These are phyloP conservation scores for Xylaria sp. DNA, from an alignment of 2,329 filamentous ascomycete genomes.

Conservation along the genomic window DNA sequence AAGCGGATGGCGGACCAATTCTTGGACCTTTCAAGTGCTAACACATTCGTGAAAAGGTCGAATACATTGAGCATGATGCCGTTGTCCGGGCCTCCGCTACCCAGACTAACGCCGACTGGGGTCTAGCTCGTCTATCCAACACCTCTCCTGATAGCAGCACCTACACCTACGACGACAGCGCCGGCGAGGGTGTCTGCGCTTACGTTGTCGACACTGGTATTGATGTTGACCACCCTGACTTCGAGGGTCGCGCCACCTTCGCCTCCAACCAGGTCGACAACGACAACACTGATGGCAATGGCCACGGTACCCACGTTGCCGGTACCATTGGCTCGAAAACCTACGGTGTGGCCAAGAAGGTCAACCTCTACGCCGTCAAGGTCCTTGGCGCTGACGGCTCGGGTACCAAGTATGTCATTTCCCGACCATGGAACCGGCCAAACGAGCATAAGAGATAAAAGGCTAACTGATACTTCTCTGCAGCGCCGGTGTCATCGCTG, in stretches of 20 bases:
- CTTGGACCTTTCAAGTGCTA: not conserved
- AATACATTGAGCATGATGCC: conserved; percentile 51
- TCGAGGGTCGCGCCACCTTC: conserved; percentile 56
- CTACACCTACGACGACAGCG: conserved; percentile 58
- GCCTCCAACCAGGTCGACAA: conserved; percentile 47
- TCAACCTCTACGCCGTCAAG: conserved; percentile 59
- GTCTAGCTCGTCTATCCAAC: conserved; percentile 59
- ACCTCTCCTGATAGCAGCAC: conserved; percentile 49
- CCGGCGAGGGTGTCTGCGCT: conserved; percentile 58
- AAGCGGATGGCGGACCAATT: conserved; percentile 38
- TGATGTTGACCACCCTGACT: conserved; percentile 58
- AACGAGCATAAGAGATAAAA: not conserved
- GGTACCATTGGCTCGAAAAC: conserved; percentile 53
- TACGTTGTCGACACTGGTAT: conserved; percentile 69
- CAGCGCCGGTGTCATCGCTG: conserved; percentile 47
- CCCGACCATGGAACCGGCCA: conserved; percentile 26
- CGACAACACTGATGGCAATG: conserved; percentile 52
- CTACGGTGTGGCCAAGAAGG: conserved; percentile 61
- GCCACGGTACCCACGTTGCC: conserved; percentile 58
- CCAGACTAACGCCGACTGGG: conserved; percentile 54
- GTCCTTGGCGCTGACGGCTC: conserved; percentile 53
- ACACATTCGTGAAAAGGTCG: conserved; percentile 43
- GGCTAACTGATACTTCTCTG: conserved; percentile 3
- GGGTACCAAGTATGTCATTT: conserved; percentile 48
- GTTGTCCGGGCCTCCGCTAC: conserved; percentile 45